phyloP scores from a whole-genome alignment of 306 rosid genomes.

The Lupinus albus region DNA sequence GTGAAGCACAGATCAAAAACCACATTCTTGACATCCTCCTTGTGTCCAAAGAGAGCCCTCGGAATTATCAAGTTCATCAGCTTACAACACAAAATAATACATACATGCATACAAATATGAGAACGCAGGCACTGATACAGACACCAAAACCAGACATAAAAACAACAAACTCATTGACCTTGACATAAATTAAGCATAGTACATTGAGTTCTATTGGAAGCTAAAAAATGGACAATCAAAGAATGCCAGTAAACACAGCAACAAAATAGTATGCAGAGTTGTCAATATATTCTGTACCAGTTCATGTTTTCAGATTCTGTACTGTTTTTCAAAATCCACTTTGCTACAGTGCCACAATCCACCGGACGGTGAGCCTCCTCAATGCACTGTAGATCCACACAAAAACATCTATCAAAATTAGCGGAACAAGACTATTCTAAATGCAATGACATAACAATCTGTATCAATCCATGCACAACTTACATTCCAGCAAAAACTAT shows the following conservation, averaged over 20 bases:
- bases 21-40: constrained; percentile 10
- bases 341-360: constrained; percentile 71
- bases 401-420: constrained; percentile 31
- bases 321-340: constrained; percentile 73
- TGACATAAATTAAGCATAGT: constrained; percentile 20
- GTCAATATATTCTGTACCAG: constrained; percentile 49
- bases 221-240: not conserved
- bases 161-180: constrained; percentile 8
- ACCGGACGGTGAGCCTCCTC: constrained; percentile 93
- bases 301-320: constrained; percentile 79
- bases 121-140: constrained; percentile 2
- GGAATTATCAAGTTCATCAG: not conserved
- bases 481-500: constrained; percentile 80
- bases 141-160: constrained; percentile 20
- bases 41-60: not conserved
- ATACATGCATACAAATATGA: constrained; percentile 10
- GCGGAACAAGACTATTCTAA: constrained; percentile 15
- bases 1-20: constrained; percentile 24
- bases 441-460: constrained; percentile 7
- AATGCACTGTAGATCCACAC: constrained; percentile 53
- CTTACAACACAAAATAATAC: not conserved
- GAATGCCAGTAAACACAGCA: not conserved
- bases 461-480: constrained; percentile 33
- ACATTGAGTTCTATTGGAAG: not conserved
- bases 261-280: constrained; percentile 12